Percentiles rank a stretch among this genome's conserved stretches.
phyloP scores from a whole-genome alignment of 2,329 filamentous ascomycete genomes.

The Bipolaris gigantea region DNA sequence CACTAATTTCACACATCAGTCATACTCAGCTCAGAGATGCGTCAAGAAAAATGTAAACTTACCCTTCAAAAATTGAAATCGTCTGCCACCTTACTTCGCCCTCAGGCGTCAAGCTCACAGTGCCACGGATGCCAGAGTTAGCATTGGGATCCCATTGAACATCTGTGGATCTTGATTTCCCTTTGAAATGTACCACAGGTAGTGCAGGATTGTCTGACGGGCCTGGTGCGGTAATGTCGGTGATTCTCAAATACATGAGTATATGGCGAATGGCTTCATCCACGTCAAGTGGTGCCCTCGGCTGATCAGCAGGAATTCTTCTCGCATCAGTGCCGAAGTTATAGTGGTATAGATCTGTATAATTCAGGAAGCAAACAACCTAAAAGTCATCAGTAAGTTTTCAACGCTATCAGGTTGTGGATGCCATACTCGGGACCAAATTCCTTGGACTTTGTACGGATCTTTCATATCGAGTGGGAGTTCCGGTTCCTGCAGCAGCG shows the following conservation, averaged over 20 bases:
- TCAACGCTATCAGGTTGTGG: neutral
- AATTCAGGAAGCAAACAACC: slow-evolving; percentile 52
- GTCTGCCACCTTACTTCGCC: slow-evolving; percentile 77
- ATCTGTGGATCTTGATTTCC: slow-evolving; percentile 64
- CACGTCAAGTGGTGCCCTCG: slow-evolving; percentile 58
- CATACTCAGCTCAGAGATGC: slow-evolving; percentile 10
- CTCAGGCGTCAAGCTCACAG: slow-evolving; percentile 65
- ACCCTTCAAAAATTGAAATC: slow-evolving; percentile 62
- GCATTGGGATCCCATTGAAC: slow-evolving; percentile 69
- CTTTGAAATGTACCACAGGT: slow-evolving; percentile 70
- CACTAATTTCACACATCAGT: slow-evolving; percentile 52
- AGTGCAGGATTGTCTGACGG: slow-evolving; percentile 59
- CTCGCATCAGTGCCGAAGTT: slow-evolving; percentile 61
- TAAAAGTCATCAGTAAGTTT: slow-evolving; percentile 21
- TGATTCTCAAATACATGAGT: slow-evolving; percentile 66
- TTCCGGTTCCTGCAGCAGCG: slow-evolving; percentile 38
- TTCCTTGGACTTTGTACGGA: slow-evolving; percentile 62
- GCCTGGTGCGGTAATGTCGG: slow-evolving; percentile 60
- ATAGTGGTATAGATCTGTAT: slow-evolving; percentile 66
- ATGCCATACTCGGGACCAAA: slow-evolving; percentile 65
- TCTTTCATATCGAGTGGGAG: slow-evolving; percentile 59
- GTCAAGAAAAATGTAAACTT: slow-evolving; percentile 14
- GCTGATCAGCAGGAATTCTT: slow-evolving; percentile 41
- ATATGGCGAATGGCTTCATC: slow-evolving; percentile 73
- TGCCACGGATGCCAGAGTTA: slow-evolving; percentile 66